Conservation (phyloP, 192 early-diverging fungal species). For the Pilaira anomala region DNA sequence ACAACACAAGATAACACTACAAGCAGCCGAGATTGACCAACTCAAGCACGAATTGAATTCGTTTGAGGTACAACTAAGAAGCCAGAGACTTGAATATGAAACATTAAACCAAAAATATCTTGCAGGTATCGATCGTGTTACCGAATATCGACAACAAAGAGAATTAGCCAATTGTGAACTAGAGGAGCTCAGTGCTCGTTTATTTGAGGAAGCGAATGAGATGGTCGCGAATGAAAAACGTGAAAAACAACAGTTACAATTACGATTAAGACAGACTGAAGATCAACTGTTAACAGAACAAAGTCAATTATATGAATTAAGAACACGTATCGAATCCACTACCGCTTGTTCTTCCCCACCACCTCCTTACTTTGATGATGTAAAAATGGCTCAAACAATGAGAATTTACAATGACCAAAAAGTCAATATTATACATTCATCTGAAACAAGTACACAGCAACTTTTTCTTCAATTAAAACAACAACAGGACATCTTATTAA, state of each 20-base stretch:
- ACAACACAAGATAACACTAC: background rate
- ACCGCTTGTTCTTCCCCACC: too few relatives aligned
- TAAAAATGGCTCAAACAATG: slow-evolving; percentile 58
- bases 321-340: slow-evolving; percentile 18
- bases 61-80: slow-evolving; percentile 64
- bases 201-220: slow-evolving; percentile 90
- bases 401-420: too few relatives aligned
- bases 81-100: slow-evolving; percentile 58
- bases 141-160: slow-evolving; percentile 81
- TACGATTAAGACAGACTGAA: slow-evolving; percentile 57
- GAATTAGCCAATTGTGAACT: slow-evolving; percentile 87
- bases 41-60: slow-evolving; percentile 63
- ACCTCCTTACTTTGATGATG: slow-evolving; percentile 46
- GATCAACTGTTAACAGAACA: slow-evolving; percentile 65
- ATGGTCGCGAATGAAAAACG: slow-evolving; percentile 80
- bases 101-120: slow-evolving; percentile 68
- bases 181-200: slow-evolving; percentile 79
- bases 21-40: background rate
- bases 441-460: too few relatives aligned
- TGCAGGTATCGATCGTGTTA: slow-evolving; percentile 75
- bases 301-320: slow-evolving; percentile 75
- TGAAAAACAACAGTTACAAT: slow-evolving; percentile 46
- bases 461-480: too few relatives aligned
- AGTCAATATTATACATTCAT: too few relatives aligned
- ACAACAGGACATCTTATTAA: too few relatives aligned